Evolutionary conservation across 345 rosid species (phyloP).

Genomic region (Brassica cretica): DNA sequence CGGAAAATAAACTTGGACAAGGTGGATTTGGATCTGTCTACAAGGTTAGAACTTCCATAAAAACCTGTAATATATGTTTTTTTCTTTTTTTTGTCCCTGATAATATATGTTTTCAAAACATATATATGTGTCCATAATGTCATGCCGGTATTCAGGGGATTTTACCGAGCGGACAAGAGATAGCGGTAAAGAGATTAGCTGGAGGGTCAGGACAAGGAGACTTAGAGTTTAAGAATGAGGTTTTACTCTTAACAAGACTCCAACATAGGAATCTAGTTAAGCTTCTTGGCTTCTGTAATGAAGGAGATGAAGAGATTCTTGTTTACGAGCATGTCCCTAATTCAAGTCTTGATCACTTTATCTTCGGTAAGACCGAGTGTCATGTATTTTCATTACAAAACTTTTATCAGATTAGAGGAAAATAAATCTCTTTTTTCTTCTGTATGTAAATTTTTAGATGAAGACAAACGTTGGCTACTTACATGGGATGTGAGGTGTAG

Average conservation of each 20-base stretch:
- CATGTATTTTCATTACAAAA: not conserved
- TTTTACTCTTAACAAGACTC: constrained; percentile 51
- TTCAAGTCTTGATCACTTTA: constrained; percentile 50
- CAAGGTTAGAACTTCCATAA: constrained; percentile 36
- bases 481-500: constrained; percentile 34
- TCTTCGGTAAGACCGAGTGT: constrained; percentile 38
- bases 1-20: constrained; percentile 41
- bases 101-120: not conserved
- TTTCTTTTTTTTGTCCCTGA: too few species aligned
- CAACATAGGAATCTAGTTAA: constrained; percentile 61
- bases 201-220: constrained; percentile 53
- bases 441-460: constrained; percentile 9
- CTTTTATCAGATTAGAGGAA: not conserved
- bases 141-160: constrained; percentile 43
- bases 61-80: not conserved
- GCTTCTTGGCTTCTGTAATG: constrained; percentile 54
- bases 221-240: constrained; percentile 56
- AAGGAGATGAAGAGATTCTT: constrained; percentile 48
- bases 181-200: constrained; percentile 37
- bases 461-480: constrained; percentile 25
- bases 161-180: constrained; percentile 40
- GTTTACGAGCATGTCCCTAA: constrained; percentile 56
- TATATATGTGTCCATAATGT: not conserved
- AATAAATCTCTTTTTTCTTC: not conserved
- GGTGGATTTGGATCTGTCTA: constrained; percentile 56